Evolutionary conservation across 2,329 filamentous ascomycete species (phyloP), one percentile per base, ranked within the genome.

Genomic region (Hypomyces rosellus): DNA sequence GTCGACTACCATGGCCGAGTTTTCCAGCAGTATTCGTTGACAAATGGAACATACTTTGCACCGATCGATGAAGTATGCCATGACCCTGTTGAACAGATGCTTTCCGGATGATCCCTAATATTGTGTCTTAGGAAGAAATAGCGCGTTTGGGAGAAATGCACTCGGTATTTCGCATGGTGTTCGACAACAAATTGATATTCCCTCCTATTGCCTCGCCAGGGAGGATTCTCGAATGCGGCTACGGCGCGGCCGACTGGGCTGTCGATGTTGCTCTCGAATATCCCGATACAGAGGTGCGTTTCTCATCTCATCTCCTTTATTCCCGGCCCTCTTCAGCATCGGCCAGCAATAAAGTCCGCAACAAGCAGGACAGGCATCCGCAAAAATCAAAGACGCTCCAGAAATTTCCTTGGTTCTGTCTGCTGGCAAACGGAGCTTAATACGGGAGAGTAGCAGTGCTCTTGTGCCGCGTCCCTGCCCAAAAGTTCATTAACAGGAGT

Each of bases 171-270:
- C 75, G 72, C 54, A 75, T 69, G 56, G 70, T 86, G 47, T 88
- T 89, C 62, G 83, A 89, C 55, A 70, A 77, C 52, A 76, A 81
- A 56, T 71, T 87, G 22, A 78, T 89, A 59, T 88, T 89, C 54
- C 84, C 86, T n/a, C 83, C 83, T 5, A 69, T 88, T 45, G 67
- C 64, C 41, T 70, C 73, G 25, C 77, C 79, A 20, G 70, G 71
- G 57, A 77, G 76, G 59, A 76, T 89, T 39, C 73, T 90, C 25
- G 86, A 90, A 51, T 89, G 85, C 58, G 86, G 86, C 0, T 86
- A 81, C 65, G 86, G 86, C 38, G 75, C 81, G n/a, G 85, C 76
- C 38, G 74, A 80, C 44, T 90, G 86, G 86, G 84, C 85, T 18
- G 69, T 80, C 34, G 83, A 85, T 20, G 82, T 86, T 47, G 86